Evolutionary conservation across 1,139 yeast genomes (phyloP).

Genomic region (Taphrina wiesneri): DNA sequence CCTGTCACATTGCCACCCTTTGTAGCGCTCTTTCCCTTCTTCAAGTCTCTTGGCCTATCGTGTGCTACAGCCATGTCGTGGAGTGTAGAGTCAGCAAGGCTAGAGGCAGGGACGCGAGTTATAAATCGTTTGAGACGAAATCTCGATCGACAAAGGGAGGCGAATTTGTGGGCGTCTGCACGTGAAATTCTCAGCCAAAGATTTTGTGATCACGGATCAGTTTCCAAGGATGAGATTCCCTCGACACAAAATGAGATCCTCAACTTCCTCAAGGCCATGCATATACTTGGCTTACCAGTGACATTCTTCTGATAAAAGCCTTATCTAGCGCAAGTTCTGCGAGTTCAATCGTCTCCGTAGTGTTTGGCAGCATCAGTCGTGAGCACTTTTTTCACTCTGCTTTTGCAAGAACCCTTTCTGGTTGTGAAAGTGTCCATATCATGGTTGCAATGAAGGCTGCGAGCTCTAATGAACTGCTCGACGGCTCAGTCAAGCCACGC

Average conservation of each 20-base stretch:
- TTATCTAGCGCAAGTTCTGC: too few species aligned
- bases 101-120: conserved; percentile 2
- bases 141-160: background rate
- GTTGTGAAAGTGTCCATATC: background rate
- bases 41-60: background rate
- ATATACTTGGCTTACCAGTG: too few species aligned
- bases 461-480: background rate
- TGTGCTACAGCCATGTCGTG: background rate
- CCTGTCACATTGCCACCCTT: background rate
- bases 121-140: background rate
- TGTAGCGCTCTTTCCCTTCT: background rate
- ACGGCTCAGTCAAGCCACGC: background rate
- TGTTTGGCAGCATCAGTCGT: background rate
- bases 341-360: background rate
- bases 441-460: background rate
- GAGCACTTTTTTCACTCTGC: background rate
- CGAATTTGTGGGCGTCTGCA: background rate
- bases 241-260: too few species aligned
- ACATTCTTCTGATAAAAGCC: too few species aligned
- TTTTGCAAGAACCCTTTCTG: too few species aligned
- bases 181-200: background rate
- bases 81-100: background rate
- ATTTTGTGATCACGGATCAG: background rate
- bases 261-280: background rate
- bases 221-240: too few species aligned